Evolutionary conservation across 129 eudicot genomes (phyloP).

Genomic region (Tagetes patula): DNA sequence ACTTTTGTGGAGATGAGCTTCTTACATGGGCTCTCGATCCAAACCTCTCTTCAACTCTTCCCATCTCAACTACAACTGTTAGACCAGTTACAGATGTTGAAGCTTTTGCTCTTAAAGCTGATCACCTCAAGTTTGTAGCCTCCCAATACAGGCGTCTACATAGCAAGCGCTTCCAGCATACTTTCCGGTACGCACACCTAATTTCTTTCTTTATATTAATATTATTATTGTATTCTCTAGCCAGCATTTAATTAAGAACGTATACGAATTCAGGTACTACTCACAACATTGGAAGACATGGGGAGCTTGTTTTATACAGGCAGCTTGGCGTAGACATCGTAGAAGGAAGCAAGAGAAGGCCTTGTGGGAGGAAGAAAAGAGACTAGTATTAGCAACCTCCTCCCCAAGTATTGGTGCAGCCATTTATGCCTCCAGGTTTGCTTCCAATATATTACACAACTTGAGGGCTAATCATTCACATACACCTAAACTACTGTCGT

Average conservation of each 20-base stretch:
- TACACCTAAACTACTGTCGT: conserved; percentile 34
- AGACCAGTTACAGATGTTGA: conserved; percentile 64
- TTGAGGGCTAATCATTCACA: conserved; percentile 42
- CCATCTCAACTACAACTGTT: conserved; percentile 76
- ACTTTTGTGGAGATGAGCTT: conserved; percentile 89
- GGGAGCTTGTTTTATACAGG: conserved; percentile 89
- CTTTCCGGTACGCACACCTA: conserved; percentile 45
- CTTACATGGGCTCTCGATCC: conserved; percentile 97
- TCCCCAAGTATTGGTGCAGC: conserved; percentile 69
- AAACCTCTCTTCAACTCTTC: conserved; percentile 59
- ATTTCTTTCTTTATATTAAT: background rate
- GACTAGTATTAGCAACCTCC: conserved; percentile 45
- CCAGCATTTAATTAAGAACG: too few relatives aligned
- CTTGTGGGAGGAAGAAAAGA: conserved; percentile 54
- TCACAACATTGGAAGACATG: conserved; percentile 92
- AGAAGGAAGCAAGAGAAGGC: conserved; percentile 57
- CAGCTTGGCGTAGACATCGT: conserved; percentile 72
- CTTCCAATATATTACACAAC: conserved; percentile 57
- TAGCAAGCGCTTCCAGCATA: conserved; percentile 78
- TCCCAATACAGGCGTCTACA: conserved; percentile 75
- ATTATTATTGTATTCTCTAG: background rate
- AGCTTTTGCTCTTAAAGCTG: conserved; percentile 72
- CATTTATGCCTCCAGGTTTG: conserved; percentile 80
- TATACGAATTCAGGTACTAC: conserved; percentile 44
- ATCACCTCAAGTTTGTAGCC: conserved; percentile 72